Percentiles rank a stretch among this genome's conserved stretches.
Conservation (phyloP, 805 yeast genomes). For the Myxozyma mucilagina region DNA sequence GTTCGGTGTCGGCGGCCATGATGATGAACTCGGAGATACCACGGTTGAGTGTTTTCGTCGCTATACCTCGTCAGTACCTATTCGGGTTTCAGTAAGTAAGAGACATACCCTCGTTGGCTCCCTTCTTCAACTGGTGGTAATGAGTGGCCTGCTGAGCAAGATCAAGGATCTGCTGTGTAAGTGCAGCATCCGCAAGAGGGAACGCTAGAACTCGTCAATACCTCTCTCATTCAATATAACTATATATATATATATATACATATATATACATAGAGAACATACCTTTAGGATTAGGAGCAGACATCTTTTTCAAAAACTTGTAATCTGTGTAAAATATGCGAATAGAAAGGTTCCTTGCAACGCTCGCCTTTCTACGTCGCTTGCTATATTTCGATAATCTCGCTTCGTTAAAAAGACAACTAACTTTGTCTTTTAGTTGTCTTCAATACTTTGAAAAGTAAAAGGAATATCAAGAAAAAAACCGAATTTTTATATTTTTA, state of each 20-base stretch:
- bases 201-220: conserved; percentile 61
- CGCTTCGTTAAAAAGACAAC: too few species aligned
- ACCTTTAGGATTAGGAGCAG: conserved; percentile 88
- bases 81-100: neutral
- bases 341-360: conserved; percentile 40
- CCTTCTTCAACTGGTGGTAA: conserved; percentile 98
- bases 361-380: conserved; percentile 39
- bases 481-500: too few species aligned
- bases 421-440: too few species aligned
- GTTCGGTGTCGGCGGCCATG: conserved; percentile 99
- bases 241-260: too few species aligned
- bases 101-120: conserved; percentile 95
- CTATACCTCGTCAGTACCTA: neutral
- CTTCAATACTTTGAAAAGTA: too few species aligned
- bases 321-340: neutral
- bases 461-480: too few species aligned
- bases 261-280: too few species aligned
- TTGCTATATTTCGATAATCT: neutral
- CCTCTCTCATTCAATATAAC: neutral
- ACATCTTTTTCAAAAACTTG: conserved; percentile 48
- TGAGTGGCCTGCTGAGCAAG: conserved; percentile 97
- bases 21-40: conserved; percentile 31
- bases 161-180: conserved; percentile 95
- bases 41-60: conserved; percentile 33
- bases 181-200: conserved; percentile 95